Evolutionary conservation across 495 filamentous ascomycete species (phyloP), one percentile per base, ranked within the genome.

Genomic region (Penicillium mononematosum): DNA sequence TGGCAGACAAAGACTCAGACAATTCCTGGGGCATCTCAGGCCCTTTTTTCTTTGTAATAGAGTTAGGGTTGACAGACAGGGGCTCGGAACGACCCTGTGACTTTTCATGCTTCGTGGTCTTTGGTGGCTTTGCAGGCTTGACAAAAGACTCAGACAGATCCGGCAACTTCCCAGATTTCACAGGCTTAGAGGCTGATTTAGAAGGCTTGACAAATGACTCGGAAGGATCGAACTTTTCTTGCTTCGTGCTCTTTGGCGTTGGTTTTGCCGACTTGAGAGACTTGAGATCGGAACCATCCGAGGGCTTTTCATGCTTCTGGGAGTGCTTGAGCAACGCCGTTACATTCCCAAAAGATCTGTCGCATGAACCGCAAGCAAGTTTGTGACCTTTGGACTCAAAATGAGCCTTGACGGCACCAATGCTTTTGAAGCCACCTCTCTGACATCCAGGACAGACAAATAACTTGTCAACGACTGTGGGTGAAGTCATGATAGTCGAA

Each of bases 381-480:
- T 51, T 25, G 36, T 58, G 55, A 16, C 22, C 29, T 22, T 58
- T 58, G 5, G 48, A 39, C 29, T 45, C 42, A 38, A 58, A 58
- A 51, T 58, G 55, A 17, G 39, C 39, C 17, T 45, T 58, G 27
- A 58, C 55, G 16, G 48, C 55, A 14, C 27, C 27, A 9, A 45
- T 48, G 7, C 29, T 52, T 45, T 52, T 52, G 47, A 58, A 58
- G 39, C 34, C 48, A 17, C 41, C 39, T 12, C 24, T 45, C 27
- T 44, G 48, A 29, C 55, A 58, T n/a, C 42, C 49, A 32, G 55
- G 55, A 34, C 55, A 58, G 14, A 45, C 16, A 34, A 55, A 55
- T 29, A 17, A 43, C 25, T 44, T 53, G 16, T 53, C 50, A 8
- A 29, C 29, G 45, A 16, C 25, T 20, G 25, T 53, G 9, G 14